Percentiles rank a stretch among this genome's conserved stretches.
Conservation (phyloP, 148 eudicot genomes). For the Fagopyrum esculentum region DNA sequence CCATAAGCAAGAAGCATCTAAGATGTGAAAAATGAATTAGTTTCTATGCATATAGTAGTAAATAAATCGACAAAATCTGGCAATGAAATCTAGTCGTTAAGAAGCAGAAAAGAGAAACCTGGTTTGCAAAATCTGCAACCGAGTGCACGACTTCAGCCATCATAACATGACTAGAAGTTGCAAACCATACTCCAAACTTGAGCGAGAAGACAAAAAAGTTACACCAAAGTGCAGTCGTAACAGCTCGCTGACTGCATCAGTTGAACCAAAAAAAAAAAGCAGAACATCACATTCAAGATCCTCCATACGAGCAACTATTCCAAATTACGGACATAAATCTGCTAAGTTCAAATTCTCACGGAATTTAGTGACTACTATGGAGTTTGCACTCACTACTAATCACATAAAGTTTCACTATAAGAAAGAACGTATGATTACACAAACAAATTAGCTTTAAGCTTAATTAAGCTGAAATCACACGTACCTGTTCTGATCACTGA, state of each 20-base stretch:
- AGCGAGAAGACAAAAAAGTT: constrained; percentile 93
- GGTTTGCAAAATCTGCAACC: constrained; percentile 92
- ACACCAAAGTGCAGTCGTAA: constrained; percentile 92
- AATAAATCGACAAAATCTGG: constrained; percentile 2
- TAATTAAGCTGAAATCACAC: neutral
- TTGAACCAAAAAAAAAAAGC: neutral
- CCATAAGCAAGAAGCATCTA: constrained; percentile 98
- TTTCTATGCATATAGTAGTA: constrained; percentile 23
- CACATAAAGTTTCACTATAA: neutral
- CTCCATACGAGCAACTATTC: neutral
- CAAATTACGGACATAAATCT: neutral
- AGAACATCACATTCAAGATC: neutral
- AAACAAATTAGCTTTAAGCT: neutral
- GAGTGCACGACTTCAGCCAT: constrained; percentile 92
- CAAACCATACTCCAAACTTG: constrained; percentile 91
- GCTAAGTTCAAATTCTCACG: too few relatives aligned
- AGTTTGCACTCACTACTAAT: neutral
- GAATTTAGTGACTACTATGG: too few relatives aligned
- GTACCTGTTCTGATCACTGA: constrained; percentile 67
- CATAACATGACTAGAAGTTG: constrained; percentile 91
- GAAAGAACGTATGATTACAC: neutral
- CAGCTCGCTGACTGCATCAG: constrained; percentile 73
- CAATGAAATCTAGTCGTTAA: neutral
- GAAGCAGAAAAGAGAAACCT: constrained; percentile 35
- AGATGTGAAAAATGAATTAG: constrained; percentile 37